Percentiles rank a stretch among this genome's conserved stretches.
These are phyloP conservation scores for Brassica juncea DNA, from an alignment of 345 rosid genomes.

Conservation along the genomic window DNA sequence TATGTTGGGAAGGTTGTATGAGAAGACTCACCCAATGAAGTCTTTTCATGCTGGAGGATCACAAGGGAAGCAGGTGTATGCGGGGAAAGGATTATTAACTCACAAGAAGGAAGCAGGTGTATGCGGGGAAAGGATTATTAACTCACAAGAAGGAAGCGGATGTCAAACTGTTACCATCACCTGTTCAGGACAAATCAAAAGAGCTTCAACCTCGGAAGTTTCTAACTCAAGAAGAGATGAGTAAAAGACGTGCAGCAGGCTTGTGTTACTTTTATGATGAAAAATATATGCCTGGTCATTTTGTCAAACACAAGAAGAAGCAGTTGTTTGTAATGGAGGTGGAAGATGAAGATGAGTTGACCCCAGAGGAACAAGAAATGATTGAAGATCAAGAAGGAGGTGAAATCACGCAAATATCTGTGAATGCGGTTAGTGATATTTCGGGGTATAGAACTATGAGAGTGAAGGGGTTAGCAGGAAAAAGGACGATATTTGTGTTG, in stretches of 20 bases:
- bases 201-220: neutral
- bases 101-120: neutral
- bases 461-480: neutral
- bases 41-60: neutral
- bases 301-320: neutral
- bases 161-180: neutral
- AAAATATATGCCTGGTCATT: neutral
- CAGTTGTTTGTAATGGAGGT: neutral
- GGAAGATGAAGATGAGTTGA: neutral
- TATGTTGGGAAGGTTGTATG: neutral
- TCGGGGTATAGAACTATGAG: neutral
- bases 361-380: neutral
- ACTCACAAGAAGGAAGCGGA: neutral
- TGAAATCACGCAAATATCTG: neutral
- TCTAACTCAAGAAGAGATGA: neutral
- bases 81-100: neutral
- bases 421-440: neutral
- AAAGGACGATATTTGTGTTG: neutral
- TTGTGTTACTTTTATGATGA: neutral
- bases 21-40: neutral
- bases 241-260: neutral
- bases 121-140: neutral
- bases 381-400: neutral
- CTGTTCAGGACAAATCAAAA: neutral
- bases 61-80: neutral